These are phyloP conservation scores for Colletotrichum sp. DNA, from an alignment of 2,329 filamentous ascomycete species.

Conservation along the genomic window DNA sequence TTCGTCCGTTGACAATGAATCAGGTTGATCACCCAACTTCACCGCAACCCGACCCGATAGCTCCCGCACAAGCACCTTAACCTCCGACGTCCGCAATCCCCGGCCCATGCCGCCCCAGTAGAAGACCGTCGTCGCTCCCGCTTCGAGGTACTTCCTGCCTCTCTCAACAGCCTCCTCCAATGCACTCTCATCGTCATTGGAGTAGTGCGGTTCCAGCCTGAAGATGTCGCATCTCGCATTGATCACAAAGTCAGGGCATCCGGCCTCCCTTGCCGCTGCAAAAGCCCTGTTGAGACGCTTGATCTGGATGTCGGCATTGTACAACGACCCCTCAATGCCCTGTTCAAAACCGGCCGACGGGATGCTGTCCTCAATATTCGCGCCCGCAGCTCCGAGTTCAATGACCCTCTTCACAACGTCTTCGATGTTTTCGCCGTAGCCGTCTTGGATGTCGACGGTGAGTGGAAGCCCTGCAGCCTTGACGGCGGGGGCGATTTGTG, in stretches of 20 bases:
- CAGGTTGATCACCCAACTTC: conserved; percentile 40
- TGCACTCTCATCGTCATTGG: conserved; percentile 33
- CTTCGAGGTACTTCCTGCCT: conserved; percentile 61
- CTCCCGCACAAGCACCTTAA: conserved; percentile 49
- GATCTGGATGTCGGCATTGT: conserved; percentile 49
- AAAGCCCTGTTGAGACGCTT: conserved; percentile 49
- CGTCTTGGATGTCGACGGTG: conserved; percentile 65
- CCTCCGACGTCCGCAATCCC: conserved; percentile 50
- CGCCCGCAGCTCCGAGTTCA: conserved; percentile 57
- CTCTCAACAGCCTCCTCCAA: conserved; percentile 56
- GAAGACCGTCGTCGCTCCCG: conserved; percentile 64
- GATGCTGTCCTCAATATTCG: conserved; percentile 63
- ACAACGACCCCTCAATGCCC: conserved; percentile 36
- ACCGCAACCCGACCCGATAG: conserved; percentile 57
- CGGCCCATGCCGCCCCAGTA: conserved; percentile 59
- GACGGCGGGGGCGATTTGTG: conserved; percentile 48
- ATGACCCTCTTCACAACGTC: conserved; percentile 51
- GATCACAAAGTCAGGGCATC: conserved; percentile 60
- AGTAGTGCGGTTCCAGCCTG: conserved; percentile 32
- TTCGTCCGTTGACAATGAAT: conserved; percentile 46
- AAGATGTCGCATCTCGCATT: conserved; percentile 65
- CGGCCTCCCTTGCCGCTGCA: conserved; percentile 45
- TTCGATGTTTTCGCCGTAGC: conserved; percentile 54
- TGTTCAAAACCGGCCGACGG: conserved; percentile 37
- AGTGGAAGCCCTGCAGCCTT: conserved; percentile 49